Evolutionary conservation across 257 asterid species (phyloP).

Genomic region (Nicotiana tabacum): DNA sequence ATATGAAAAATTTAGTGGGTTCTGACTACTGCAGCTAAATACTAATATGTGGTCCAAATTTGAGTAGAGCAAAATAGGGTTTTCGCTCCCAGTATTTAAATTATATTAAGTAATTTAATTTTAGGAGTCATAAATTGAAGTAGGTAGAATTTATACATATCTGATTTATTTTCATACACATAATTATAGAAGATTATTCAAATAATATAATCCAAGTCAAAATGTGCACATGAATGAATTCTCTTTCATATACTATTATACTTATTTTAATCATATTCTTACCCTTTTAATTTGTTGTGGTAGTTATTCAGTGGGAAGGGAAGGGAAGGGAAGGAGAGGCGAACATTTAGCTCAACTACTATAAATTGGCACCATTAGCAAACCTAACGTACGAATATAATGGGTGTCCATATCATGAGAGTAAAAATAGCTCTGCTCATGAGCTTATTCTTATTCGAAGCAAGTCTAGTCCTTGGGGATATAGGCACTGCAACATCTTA

Average conservation of each 20-base stretch:
- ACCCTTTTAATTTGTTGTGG: neutral
- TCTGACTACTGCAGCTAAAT: too few relatives aligned
- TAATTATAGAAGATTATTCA: neutral
- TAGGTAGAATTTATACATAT: too few relatives aligned
- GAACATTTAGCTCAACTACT: neutral
- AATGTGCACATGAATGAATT: neutral
- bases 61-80: too few relatives aligned
- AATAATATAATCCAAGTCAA: neutral
- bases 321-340: too few relatives aligned
- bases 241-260: neutral
- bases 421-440: constrained; percentile 7
- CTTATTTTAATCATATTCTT: neutral
- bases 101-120: too few relatives aligned
- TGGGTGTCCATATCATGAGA: constrained; percentile 25
- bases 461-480: constrained; percentile 36
- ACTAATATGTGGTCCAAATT: too few relatives aligned
- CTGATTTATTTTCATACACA: too few relatives aligned
- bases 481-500: constrained; percentile 69
- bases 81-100: too few relatives aligned
- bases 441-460: constrained; percentile 22
- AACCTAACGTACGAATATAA: neutral
- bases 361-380: neutral
- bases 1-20: too few relatives aligned
- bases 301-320: too few relatives aligned
- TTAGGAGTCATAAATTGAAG: too few relatives aligned